A percentile compares a stretch with the other conserved stretches of the same genome.
Conservation (phyloP, 805 yeast genomes). For the Spathaspora sp. region DNA sequence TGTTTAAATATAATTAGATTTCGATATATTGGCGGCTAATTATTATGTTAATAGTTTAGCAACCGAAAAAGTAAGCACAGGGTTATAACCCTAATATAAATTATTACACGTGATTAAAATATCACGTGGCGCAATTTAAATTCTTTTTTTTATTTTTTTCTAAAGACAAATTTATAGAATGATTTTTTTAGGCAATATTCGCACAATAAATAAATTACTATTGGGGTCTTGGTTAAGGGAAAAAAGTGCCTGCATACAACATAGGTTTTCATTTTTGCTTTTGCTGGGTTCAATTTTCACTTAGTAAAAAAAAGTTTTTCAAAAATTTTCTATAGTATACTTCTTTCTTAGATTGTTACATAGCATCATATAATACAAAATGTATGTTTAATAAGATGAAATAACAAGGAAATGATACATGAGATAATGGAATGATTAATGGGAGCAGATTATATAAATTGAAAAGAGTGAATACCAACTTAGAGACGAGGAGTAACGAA, state of each 20-base stretch:
- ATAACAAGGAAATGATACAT: not conserved
- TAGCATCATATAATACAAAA: not conserved
- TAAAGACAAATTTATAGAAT: not conserved
- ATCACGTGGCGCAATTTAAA: not conserved
- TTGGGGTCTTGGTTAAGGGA: not conserved
- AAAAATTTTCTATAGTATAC: not conserved
- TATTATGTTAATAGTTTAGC: not conserved
- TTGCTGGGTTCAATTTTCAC: not conserved
- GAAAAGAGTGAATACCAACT: not conserved
- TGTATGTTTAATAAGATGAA: not conserved
- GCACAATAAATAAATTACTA: not conserved
- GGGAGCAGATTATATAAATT: not conserved
- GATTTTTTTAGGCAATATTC: not conserved
- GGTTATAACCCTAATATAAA: not conserved
- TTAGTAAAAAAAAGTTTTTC: conserved; percentile 2
- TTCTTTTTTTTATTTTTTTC: not conserved
- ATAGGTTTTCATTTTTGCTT: not conserved
- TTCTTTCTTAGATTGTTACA: not conserved
- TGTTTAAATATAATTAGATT: too few relatives aligned
- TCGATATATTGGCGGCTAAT: not conserved
- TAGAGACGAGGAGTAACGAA: not conserved
- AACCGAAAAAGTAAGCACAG: not conserved
- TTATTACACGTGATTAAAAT: not conserved
- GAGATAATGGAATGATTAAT: not conserved
- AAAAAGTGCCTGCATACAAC: not conserved